Evolutionary conservation across 1,284 basidiomycete species (phyloP).

Genomic region (Sporisorium reilianum): DNA sequence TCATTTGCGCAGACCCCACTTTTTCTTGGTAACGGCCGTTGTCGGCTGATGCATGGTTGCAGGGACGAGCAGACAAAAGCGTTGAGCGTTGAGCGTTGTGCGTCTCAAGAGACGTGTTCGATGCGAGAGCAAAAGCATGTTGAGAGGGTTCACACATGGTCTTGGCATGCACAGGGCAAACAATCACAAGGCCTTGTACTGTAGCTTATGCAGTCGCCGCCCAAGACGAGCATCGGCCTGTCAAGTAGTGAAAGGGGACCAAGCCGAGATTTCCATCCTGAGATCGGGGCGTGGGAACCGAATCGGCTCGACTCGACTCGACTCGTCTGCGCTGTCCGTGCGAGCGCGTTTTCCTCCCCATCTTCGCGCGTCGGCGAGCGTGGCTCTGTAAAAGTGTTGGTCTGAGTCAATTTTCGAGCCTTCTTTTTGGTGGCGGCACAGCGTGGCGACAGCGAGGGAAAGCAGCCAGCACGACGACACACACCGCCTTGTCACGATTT

Average conservation of each 20-base stretch:
- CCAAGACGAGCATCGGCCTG: too few relatives aligned
- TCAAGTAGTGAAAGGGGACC: conserved; percentile 26
- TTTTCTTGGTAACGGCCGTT: too few relatives aligned
- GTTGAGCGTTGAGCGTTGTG: too few relatives aligned
- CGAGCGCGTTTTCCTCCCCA: neutral
- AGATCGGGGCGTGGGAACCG: neutral
- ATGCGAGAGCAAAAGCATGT: neutral
- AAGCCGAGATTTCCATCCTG: neutral
- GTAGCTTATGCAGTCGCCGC: too few relatives aligned
- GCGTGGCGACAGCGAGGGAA: neutral
- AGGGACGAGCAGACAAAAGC: neutral
- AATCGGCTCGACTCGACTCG: neutral
- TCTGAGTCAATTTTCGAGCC: neutral
- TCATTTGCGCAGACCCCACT: neutral
- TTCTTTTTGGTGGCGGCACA: neutral
- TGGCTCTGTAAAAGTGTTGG: conserved; percentile 8
- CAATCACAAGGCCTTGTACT: neutral
- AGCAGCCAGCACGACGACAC: conserved; percentile 8
- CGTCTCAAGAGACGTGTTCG: too few relatives aligned
- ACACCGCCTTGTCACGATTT: neutral
- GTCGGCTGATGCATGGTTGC: neutral
- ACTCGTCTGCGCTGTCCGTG: conserved; percentile 12
- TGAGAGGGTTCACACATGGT: neutral
- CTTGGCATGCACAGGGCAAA: neutral
- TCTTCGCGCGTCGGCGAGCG: conserved; percentile 7